Evolutionary conservation across 1,284 basidiomycete genomes (phyloP), one percentile per base, ranked within the genome.

Genomic region (Austroboletus olivaceoglutinosus): DNA sequence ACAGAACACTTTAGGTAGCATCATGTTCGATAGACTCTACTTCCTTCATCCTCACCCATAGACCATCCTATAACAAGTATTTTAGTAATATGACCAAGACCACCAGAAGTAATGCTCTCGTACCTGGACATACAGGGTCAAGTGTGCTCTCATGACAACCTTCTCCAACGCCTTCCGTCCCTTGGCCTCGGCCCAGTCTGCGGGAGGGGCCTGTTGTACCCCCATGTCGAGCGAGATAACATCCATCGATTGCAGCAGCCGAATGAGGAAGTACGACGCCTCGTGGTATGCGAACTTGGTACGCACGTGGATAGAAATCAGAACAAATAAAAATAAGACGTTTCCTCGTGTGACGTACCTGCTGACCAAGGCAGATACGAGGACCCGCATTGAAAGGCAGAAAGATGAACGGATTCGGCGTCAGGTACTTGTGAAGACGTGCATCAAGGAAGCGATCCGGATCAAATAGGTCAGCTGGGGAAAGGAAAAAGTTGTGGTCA

Each of bases 371-470:
- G 51, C 77, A 79, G 54, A 76, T 75, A 8, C 76, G 67, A 12
- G 76, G 75, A 1, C 76, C 76, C 1, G 74, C 76, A 48, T 76
- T 77, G 60, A 78, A 78, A 0, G 77, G 76, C 2, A 76, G 56
- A 57, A 78, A 78, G 41, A 77, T 75, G 66, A 73, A 76, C 2
- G 76, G 64, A 42, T 67, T 63, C 2, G 62, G 53, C 0, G 45
- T 54, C 16, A 67, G 51, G 37, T 68, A 67, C 45, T 51, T 65
- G 43, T 63, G 64, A 1, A 64, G 50, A 25, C 66, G 64, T 19
- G 52, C 70, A 51, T 80, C 78, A 9, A 81, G 54, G 68, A 76
- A 81, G 2, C 80, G 69, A 50, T 80, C 73, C 0, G 79, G 80
- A 53, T 80, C 77, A 55, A 80, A 82, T 21, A 68, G 52, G 12